These are phyloP conservation scores for Oemleria cerasiformis DNA, from an alignment of 306 rosid species.

Conservation along the genomic window DNA sequence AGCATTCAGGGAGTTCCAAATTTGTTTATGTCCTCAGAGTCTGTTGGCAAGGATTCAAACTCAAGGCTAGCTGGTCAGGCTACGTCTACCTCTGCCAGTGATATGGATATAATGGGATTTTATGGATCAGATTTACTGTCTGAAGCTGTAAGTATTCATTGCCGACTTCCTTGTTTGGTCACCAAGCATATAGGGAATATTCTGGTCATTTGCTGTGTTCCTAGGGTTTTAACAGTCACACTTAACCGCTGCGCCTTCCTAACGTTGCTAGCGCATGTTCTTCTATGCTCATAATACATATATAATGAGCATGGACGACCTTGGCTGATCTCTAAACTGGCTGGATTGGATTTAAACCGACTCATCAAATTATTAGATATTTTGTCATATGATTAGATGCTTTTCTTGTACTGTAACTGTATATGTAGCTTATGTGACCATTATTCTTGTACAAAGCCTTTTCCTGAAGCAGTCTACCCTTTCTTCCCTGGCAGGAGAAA, in stretches of 20 bases:
- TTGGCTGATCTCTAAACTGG: background rate
- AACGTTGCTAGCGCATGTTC: background rate
- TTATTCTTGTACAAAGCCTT: background rate
- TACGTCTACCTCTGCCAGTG: conserved; percentile 52
- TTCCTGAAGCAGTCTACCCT: conserved; percentile 5
- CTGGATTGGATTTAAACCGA: background rate
- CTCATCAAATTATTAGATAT: background rate
- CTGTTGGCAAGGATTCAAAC: conserved; percentile 55
- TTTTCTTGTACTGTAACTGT: background rate
- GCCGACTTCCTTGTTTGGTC: conserved; percentile 8
- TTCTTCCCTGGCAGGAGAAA: conserved; percentile 64
- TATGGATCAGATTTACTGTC: conserved; percentile 78
- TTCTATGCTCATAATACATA: background rate
- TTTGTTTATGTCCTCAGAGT: conserved; percentile 52
- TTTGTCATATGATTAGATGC: background rate
- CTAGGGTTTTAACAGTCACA: background rate
- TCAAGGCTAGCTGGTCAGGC: conserved; percentile 61
- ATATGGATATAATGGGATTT: conserved; percentile 55
- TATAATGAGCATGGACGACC: too few relatives aligned
- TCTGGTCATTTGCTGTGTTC: background rate
- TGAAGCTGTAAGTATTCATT: conserved; percentile 64
- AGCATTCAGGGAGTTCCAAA: conserved; percentile 67
- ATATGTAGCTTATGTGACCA: background rate
- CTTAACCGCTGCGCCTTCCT: background rate
- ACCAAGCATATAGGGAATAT: background rate